These are phyloP conservation scores for Pseudomassariella vexata DNA, from an alignment of 2,329 filamentous ascomycete species.

Conservation along the genomic window DNA sequence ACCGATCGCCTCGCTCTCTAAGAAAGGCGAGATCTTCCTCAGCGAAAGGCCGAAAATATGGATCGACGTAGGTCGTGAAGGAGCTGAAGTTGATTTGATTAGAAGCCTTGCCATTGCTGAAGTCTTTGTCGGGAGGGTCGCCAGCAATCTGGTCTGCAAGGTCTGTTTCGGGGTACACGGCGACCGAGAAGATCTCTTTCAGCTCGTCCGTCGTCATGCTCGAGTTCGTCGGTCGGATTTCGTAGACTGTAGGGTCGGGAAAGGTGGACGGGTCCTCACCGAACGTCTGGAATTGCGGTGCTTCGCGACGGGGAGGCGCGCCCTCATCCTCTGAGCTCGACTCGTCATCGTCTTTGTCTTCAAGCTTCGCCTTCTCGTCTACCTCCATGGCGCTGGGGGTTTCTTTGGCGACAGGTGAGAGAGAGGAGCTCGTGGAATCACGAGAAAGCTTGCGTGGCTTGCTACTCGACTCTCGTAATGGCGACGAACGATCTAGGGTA, in stretches of 20 bases:
- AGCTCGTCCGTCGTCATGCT: conserved; percentile 81
- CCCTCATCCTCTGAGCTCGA: conserved; percentile 55
- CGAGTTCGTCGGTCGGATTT: conserved; percentile 70
- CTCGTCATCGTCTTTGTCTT: conserved; percentile 38
- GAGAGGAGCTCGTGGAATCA: conserved; percentile 53
- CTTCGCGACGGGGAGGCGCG: conserved; percentile 55
- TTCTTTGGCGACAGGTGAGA: conserved; percentile 48
- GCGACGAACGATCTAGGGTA: conserved; percentile 47
- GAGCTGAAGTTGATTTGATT: conserved; percentile 93
- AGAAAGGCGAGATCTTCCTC: conserved; percentile 94
- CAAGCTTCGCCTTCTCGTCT: conserved; percentile 44
- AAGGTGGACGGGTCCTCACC: conserved; percentile 90
- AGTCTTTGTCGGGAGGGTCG: conserved; percentile 87
- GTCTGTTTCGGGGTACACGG: conserved; percentile 74
- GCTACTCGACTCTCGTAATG: conserved; percentile 37
- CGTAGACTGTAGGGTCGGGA: conserved; percentile 86
- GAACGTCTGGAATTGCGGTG: conserved; percentile 80
- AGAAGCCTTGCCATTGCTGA: conserved; percentile 85
- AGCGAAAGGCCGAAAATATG: conserved; percentile 80
- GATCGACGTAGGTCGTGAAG: conserved; percentile 88
- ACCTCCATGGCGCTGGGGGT: conserved; percentile 53
- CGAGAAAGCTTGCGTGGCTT: conserved; percentile 47
- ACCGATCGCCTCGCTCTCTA: conserved; percentile 80
- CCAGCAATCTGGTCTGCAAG: conserved; percentile 82
- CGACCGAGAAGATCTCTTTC: conserved; percentile 82